Percentiles rank a stretch among this genome's conserved stretches.
Conservation (phyloP, 495 filamentous ascomycete genomes). For the Pyrenula massariospora region DNA sequence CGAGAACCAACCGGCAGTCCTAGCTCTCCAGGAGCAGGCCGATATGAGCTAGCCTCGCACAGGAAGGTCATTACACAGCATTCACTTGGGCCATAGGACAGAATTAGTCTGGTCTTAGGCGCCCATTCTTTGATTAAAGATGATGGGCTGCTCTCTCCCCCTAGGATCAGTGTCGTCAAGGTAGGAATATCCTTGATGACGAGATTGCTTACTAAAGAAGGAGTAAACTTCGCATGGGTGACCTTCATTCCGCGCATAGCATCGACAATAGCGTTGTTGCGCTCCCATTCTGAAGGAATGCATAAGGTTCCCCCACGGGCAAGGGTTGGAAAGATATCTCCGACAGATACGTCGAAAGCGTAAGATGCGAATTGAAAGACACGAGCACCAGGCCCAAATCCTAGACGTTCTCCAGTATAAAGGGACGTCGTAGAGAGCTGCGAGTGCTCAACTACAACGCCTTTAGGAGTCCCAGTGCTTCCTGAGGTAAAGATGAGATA, state of each 20-base stretch:
- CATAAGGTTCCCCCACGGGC: slow-evolving; percentile 36
- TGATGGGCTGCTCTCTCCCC: slow-evolving; percentile 28
- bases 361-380: slow-evolving; percentile 40
- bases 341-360: slow-evolving; percentile 38
- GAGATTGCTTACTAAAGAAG: slow-evolving; percentile 18
- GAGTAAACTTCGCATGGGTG: slow-evolving; percentile 17
- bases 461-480: slow-evolving; percentile 31
- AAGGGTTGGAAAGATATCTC: slow-evolving; percentile 38
- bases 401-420: slow-evolving; percentile 9
- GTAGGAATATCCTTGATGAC: slow-evolving; percentile 21
- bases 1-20: not conserved
- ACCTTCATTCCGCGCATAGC: slow-evolving; percentile 19
- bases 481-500: slow-evolving; percentile 33
- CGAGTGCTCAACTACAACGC: slow-evolving; percentile 23
- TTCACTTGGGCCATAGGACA: slow-evolving; percentile 10
- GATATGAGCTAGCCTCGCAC: slow-evolving; percentile 1
- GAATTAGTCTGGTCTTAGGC: slow-evolving; percentile 1
- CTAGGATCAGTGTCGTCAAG: slow-evolving; percentile 19
- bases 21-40: slow-evolving; percentile 1
- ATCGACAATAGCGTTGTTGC: slow-evolving; percentile 18
- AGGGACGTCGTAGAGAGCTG: slow-evolving; percentile 12
- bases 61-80: slow-evolving; percentile 5
- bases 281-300: slow-evolving; percentile 30
- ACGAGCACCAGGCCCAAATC: slow-evolving; percentile 20
- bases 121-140: slow-evolving; percentile 19